Percentiles rank a stretch among this genome's conserved stretches.
These are phyloP conservation scores for Rusavskia elegans DNA, from an alignment of 495 filamentous ascomycete genomes.

Conservation along the genomic window DNA sequence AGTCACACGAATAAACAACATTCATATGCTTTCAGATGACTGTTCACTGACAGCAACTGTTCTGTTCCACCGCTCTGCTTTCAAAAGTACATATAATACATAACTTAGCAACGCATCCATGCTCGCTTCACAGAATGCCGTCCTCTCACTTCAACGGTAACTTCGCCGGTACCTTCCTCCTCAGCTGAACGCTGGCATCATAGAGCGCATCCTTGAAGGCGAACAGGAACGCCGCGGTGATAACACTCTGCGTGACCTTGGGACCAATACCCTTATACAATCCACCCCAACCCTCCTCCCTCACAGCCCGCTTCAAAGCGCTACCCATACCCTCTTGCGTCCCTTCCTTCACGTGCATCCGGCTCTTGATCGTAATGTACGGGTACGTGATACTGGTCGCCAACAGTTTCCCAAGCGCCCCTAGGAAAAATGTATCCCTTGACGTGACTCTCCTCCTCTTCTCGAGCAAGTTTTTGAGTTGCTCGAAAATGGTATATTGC, in stretches of 20 bases:
- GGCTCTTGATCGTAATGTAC: conserved; percentile 95
- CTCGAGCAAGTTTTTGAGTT: conserved; percentile 69
- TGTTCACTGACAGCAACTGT: not conserved
- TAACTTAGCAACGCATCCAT: too few relatives aligned
- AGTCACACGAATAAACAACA: too few relatives aligned
- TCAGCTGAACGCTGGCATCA: conserved; percentile 38
- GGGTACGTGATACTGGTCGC: conserved; percentile 93
- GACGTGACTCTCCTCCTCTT: conserved; percentile 57
- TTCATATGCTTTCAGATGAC: not conserved
- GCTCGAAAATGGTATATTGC: conserved; percentile 97
- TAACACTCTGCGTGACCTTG: conserved; percentile 89
- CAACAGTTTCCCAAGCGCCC: conserved; percentile 83
- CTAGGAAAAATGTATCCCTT: conserved; percentile 75
- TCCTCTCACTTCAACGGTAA: conserved; percentile 4
- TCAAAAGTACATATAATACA: not conserved
- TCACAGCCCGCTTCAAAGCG: conserved; percentile 61
- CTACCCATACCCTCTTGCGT: conserved; percentile 56
- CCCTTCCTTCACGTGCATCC: conserved; percentile 74
- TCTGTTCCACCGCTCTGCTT: too few relatives aligned
- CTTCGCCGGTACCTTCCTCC: conserved; percentile 30
- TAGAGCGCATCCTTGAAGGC: conserved; percentile 91
- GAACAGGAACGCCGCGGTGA: conserved; percentile 93
- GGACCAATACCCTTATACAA: conserved; percentile 91
- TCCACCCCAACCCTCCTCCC: conserved; percentile 75
- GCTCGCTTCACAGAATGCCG: not conserved